A percentile compares a stretch with the other conserved stretches of the same genome.
Conservation (phyloP, 805 yeast genomes). For the Pichia rugopelliculosa region DNA sequence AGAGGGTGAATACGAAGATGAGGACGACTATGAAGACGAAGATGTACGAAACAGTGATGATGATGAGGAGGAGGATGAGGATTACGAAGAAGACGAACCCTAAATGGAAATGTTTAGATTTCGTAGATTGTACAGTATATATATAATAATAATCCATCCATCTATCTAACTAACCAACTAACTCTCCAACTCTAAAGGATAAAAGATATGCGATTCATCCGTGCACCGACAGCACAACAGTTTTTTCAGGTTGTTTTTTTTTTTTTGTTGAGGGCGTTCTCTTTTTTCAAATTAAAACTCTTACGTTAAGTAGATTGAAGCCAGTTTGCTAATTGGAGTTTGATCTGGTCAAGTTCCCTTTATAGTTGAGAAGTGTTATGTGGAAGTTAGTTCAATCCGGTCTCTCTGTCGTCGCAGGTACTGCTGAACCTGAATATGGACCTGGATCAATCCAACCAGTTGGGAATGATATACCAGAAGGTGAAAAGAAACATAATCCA, state of each 20-base stretch:
- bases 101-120: background rate
- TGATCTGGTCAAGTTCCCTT: background rate
- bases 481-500: constrained; percentile 49
- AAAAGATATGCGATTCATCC: too few relatives aligned
- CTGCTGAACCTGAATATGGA: constrained; percentile 97
- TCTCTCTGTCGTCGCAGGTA: constrained; percentile 88
- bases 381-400: constrained; percentile 31
- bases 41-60: constrained; percentile 14
- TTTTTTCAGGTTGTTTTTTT: too few relatives aligned
- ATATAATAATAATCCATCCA: too few relatives aligned
- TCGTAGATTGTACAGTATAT: background rate
- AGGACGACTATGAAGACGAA: constrained; percentile 10
- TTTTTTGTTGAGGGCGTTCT: too few relatives aligned
- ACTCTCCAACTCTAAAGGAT: too few relatives aligned
- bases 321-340: too few relatives aligned
- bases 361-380: constrained; percentile 14
- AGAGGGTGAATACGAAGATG: constrained; percentile 18
- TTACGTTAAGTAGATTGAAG: too few relatives aligned
- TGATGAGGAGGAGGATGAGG: constrained; percentile 15
- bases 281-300: too few relatives aligned
- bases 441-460: constrained; percentile 86
- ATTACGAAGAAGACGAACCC: background rate
- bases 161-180: too few relatives aligned
- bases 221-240: too few relatives aligned
- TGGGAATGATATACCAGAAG: constrained; percentile 42